Evolutionary conservation across 768 basidiomycete species (phyloP), one percentile per base, ranked within the genome.

Genomic region (Xanthoconium purpureum): DNA sequence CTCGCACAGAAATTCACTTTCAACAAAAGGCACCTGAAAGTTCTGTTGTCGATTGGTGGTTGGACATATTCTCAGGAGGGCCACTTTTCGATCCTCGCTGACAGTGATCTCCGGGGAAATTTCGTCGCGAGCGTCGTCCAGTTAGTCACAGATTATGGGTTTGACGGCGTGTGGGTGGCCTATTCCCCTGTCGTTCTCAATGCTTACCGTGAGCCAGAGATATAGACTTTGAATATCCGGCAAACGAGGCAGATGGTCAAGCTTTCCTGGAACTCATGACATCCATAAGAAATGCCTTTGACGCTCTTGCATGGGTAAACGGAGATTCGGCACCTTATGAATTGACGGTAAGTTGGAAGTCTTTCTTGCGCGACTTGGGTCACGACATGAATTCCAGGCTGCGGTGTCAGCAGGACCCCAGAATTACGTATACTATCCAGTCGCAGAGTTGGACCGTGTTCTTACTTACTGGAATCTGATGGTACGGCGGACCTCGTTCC

Each of bases 401-500:
- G 85, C 87, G 12, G 85, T 85, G 42, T 76, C 85, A 8, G 85
- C 85, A 46, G 91, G 89, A 20, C 57, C 78, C 1, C 71, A 73
- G 6, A 82, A 87, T 63, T 84, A 87, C 57, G 76, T 75, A 43
- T 79, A 81, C 58, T 76, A 88, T 17, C 75, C 78, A 6, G 75
- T 91, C 17, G 66, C 78, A 8, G 80, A 84, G 60, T 85, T 93
- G 84, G 80, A 90, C 64, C 63, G 65, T 17, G 84, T 82, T 8
- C 66, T 94, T 49, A 80, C 76, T 45, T 89, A 84, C 74, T 92
- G 89, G 89, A 91, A 93, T 65, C 68, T 93, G 50, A 92, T 93
- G 91, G 88, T 83, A 44, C 24, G 66, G 29, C 1, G 7, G 14
- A 44, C 35, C 56, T 47, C 17, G 24, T 45, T 37, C 35, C 20